Evolutionary conservation across 352 stramenopile species (phyloP).

Genomic region (Phytophthora pluvialis): DNA sequence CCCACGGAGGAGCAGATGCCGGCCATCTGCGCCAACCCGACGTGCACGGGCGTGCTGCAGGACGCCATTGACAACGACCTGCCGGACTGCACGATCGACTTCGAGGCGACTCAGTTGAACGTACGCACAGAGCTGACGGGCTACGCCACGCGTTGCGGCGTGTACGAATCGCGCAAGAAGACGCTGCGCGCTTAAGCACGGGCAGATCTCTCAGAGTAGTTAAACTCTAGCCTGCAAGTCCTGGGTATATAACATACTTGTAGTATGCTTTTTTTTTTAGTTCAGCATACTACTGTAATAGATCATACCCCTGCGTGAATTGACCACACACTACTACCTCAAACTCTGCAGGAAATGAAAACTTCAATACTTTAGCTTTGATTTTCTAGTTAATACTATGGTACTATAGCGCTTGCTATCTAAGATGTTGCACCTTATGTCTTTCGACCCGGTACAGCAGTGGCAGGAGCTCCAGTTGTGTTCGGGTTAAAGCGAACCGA

Average conservation of each 20-base stretch:
- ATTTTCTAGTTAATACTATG: conserved; percentile 32
- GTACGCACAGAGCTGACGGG: conserved; percentile 29
- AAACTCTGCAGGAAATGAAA: not conserved
- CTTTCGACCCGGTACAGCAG: conserved; percentile 25
- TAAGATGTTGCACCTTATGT: conserved; percentile 17
- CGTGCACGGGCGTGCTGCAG: conserved; percentile 35
- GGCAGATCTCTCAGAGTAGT: not conserved
- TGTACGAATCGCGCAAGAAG: conserved; percentile 31
- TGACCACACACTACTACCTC: too few relatives aligned
- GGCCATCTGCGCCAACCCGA: conserved; percentile 35
- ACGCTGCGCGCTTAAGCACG: not conserved
- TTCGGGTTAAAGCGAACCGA: conserved; percentile 31
- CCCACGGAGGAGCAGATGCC: conserved; percentile 35
- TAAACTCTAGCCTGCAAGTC: too few relatives aligned
- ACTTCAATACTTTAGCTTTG: conserved; percentile 25
- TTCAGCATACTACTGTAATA: not conserved
- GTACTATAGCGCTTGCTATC: conserved; percentile 19
- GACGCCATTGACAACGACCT: conserved; percentile 30
- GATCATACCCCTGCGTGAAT: too few relatives aligned
- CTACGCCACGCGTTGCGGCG: conserved; percentile 28
- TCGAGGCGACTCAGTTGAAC: conserved; percentile 34
- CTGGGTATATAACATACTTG: not conserved
- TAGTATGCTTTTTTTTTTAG: not conserved
- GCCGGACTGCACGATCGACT: conserved; percentile 44
- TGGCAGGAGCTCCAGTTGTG: conserved; percentile 17